phyloP scores from a whole-genome alignment of 1,284 basidiomycete species.

The Apiotrichum sp. region DNA sequence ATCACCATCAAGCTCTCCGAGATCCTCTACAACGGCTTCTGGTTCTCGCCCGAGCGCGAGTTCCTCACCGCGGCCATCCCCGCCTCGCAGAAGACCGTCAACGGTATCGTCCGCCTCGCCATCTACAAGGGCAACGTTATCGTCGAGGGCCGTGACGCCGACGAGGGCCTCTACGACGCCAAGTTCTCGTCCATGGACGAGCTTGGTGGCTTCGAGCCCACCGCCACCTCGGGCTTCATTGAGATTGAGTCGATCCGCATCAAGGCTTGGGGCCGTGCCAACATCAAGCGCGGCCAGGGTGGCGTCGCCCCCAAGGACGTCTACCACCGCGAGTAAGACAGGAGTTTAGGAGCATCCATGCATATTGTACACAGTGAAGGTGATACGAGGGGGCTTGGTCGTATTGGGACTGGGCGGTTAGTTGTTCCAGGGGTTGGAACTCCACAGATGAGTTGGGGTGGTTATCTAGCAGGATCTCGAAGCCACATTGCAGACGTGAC shows the following conservation, averaged over 20 bases:
- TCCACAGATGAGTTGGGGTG: too few relatives aligned
- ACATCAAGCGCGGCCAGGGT: constrained; percentile 67
- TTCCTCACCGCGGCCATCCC: constrained; percentile 85
- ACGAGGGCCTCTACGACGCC: constrained; percentile 89
- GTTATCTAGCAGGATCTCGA: too few relatives aligned
- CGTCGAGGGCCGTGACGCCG: constrained; percentile 83
- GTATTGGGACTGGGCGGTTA: too few relatives aligned
- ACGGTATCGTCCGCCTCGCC: constrained; percentile 82
- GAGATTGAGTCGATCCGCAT: constrained; percentile 91
- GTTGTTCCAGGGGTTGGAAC: too few relatives aligned
- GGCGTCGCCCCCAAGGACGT: constrained; percentile 71
- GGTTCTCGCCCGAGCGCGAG: constrained; percentile 97
- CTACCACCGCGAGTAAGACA: constrained; percentile 54
- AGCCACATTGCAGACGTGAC: too few relatives aligned
- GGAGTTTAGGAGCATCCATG: not conserved
- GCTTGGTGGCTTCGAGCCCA: constrained; percentile 92
- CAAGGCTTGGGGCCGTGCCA: constrained; percentile 66
- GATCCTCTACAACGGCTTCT: constrained; percentile 86
- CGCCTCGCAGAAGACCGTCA: constrained; percentile 91
- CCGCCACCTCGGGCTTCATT: constrained; percentile 88
- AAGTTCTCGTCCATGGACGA: constrained; percentile 99
- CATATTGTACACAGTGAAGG: not conserved
- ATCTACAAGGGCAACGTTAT: constrained; percentile 96
- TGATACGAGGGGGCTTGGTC: too few relatives aligned
- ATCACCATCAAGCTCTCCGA: constrained; percentile 82